These are phyloP conservation scores for Lepiota venenata DNA, from an alignment of 768 basidiomycete genomes.

Conservation along the genomic window DNA sequence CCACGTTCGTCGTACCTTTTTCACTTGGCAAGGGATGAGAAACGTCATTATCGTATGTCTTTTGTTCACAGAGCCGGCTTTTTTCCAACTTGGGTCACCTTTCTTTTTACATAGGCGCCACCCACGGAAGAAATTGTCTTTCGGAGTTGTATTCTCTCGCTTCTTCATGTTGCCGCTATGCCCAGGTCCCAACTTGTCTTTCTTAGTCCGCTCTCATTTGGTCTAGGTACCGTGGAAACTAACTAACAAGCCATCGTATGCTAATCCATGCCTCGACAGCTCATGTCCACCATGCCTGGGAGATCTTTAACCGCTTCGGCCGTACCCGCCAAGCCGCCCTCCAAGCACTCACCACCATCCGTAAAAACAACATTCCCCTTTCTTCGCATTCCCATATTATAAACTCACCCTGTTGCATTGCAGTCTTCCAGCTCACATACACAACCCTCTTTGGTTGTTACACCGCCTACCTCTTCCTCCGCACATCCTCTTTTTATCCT, in stretches of 20 bases:
- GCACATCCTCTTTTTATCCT: slow-evolving; percentile 79
- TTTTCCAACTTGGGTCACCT: no score
- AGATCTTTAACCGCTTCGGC: slow-evolving; percentile 75
- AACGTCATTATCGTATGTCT: slow-evolving; percentile 56
- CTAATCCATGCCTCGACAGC: slow-evolving; percentile 40
- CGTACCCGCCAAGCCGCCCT: slow-evolving; percentile 60
- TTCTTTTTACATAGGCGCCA: slow-evolving; percentile 59
- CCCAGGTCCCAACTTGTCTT: slow-evolving; percentile 64
- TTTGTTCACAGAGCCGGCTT: no score
- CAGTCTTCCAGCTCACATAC: slow-evolving; percentile 87
- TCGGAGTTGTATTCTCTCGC: slow-evolving; percentile 75
- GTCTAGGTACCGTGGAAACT: slow-evolving; percentile 60
- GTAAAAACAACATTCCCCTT: slow-evolving; percentile 46
- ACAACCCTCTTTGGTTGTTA: slow-evolving; percentile 93
- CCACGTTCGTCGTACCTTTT: slow-evolving; percentile 37
- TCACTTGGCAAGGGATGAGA: slow-evolving; percentile 57
- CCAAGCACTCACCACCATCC: slow-evolving; percentile 49
- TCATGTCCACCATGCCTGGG: slow-evolving; percentile 91
- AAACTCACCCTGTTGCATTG: no score
- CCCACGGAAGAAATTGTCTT: slow-evolving; percentile 93
- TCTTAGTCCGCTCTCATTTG: slow-evolving; percentile 82
- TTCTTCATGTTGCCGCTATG: slow-evolving; percentile 65
- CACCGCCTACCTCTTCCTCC: slow-evolving; percentile 80
- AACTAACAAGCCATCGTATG: neutral
- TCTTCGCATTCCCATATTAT: no score